Evolutionary conservation across 495 filamentous ascomycete genomes (phyloP).

Genomic region (Aspergillus sclerotiicarbonarius): DNA sequence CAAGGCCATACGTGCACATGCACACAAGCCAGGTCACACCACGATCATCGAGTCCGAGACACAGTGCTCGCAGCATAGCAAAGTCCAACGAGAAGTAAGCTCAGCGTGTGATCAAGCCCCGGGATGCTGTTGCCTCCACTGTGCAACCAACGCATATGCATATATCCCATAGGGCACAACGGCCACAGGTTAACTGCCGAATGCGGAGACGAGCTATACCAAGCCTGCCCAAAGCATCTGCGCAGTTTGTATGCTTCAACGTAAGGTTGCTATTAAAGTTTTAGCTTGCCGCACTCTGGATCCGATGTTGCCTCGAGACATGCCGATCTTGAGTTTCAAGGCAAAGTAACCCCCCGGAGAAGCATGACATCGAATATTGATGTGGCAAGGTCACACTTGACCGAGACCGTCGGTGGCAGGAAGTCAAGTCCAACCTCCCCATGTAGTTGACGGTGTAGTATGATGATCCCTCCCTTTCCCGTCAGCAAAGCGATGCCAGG

Average conservation of each 20-base stretch:
- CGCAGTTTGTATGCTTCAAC: background rate
- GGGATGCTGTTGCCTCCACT: background rate
- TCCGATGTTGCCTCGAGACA: background rate
- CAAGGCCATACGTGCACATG: background rate
- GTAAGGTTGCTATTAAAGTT: background rate
- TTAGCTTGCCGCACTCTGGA: background rate
- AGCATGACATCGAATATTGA: slow-evolving; percentile 2
- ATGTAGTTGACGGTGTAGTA: background rate
- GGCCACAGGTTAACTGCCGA: background rate
- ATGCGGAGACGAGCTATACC: background rate
- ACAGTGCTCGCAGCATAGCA: background rate
- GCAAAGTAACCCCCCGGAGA: background rate
- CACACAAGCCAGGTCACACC: background rate
- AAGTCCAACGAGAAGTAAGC: background rate
- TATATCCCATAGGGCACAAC: background rate
- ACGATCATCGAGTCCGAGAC: background rate
- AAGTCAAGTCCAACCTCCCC: background rate
- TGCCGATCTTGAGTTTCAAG: background rate
- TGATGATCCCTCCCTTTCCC: slow-evolving; percentile 2
- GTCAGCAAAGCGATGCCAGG: background rate
- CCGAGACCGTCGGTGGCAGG: background rate
- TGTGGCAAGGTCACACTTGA: background rate
- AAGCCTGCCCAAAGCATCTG: background rate
- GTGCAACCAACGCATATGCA: background rate
- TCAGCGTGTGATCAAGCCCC: background rate